These are phyloP conservation scores for Yamadazyma songkhlaensis DNA, from an alignment of 1,139 yeast species.

Conservation along the genomic window DNA sequence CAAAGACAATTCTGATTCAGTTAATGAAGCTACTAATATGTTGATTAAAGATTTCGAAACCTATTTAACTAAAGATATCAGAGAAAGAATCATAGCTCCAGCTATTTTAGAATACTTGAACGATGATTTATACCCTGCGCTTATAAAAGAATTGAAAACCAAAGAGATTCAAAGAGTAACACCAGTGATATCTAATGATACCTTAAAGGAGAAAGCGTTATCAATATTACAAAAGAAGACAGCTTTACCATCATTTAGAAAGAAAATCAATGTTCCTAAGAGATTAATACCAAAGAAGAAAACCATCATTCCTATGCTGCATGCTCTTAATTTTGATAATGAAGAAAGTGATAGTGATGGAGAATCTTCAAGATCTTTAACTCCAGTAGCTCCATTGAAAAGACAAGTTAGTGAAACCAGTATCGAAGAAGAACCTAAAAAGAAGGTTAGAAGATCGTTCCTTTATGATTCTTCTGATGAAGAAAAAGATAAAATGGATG, in stretches of 20 bases:
- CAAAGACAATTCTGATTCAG: conserved; percentile 27
- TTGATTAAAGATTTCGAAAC: conserved; percentile 63
- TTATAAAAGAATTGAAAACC: conserved; percentile 44
- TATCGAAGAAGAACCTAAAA: conserved; percentile 23
- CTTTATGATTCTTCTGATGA: conserved; percentile 36
- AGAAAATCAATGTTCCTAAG: conserved; percentile 21
- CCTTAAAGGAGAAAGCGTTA: conserved; percentile 25
- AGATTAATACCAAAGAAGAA: conserved; percentile 1
- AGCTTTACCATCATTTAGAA: conserved; percentile 48
- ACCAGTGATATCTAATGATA: conserved; percentile 15
- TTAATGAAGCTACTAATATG: conserved; percentile 58
- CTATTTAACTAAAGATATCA: conserved; percentile 66
- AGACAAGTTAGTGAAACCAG: conserved; percentile 28
- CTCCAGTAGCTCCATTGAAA: conserved; percentile 33
- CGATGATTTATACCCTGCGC: conserved; percentile 56
- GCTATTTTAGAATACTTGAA: conserved; percentile 60
- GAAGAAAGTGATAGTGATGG: conserved; percentile 40
- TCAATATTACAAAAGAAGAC: conserved; percentile 23
- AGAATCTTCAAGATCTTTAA: conserved; percentile 40
- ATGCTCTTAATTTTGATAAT: conserved; percentile 58
- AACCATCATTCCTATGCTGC: conserved; percentile 63
- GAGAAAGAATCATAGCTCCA: conserved; percentile 75
- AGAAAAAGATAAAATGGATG: conserved; percentile 14
- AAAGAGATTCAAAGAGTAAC: conserved; percentile 29
- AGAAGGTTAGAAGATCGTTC: conserved; percentile 21